These are phyloP conservation scores for Mucor plumbeus DNA, from an alignment of 371 early-diverging fungal genomes.

Conservation along the genomic window DNA sequence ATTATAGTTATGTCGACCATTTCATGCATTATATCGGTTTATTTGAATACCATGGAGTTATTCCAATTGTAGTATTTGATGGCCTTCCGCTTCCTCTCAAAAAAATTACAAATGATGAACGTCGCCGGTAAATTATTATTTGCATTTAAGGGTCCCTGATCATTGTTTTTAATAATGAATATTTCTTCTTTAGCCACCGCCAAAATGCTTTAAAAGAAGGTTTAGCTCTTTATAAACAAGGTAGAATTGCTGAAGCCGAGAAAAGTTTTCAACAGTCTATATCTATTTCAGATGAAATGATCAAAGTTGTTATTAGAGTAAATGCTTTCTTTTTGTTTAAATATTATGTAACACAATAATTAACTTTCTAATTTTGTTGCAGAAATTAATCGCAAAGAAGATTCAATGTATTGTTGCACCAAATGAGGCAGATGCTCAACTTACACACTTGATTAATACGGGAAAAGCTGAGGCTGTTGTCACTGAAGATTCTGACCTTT, in stretches of 20 bases:
- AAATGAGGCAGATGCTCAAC: conserved; percentile 99
- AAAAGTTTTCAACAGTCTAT: conserved; percentile 77
- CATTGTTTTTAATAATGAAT: background rate
- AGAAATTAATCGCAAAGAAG: conserved; percentile 66
- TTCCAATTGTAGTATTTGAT: conserved; percentile 96
- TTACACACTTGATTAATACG: conserved; percentile 81
- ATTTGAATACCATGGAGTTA: conserved; percentile 73
- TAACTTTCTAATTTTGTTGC: conserved; percentile 1
- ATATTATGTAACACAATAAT: background rate
- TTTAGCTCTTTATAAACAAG: conserved; percentile 47
- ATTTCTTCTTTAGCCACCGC: background rate
- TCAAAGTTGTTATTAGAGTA: conserved; percentile 74
- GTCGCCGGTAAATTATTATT: conserved; percentile 34
- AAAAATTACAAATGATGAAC: conserved; percentile 72
- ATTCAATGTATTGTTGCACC: conserved; percentile 94
- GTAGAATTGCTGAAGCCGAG: conserved; percentile 64
- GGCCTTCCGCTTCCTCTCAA: conserved; percentile 94
- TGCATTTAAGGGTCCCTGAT: background rate
- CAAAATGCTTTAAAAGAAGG: conserved; percentile 31
- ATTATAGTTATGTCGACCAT: conserved; percentile 73
- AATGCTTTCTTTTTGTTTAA: background rate
- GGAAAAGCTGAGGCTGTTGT: conserved; percentile 82
- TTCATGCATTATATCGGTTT: conserved; percentile 76
- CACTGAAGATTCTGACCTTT: conserved; percentile 98
- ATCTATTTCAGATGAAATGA: conserved; percentile 82